Base-by-base conservation (phyloP, 139 green algal genomes). In the Volvox africanus region DNA sequence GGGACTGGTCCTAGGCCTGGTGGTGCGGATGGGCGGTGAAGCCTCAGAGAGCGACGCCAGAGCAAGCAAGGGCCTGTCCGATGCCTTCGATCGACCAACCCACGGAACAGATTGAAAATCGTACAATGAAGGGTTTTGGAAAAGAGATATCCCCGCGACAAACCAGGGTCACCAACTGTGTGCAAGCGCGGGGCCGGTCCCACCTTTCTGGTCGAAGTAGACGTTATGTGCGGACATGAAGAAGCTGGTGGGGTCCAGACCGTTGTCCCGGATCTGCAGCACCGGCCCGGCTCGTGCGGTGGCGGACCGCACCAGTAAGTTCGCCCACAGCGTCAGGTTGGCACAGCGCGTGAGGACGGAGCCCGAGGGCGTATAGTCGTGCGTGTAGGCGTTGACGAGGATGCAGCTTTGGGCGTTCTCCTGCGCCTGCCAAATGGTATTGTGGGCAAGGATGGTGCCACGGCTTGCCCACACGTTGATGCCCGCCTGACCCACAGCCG, bases 371-470 rank as follows among this genome's bases (percentile, higher is more conserved):
- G 87, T 79, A 77, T 87, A 50, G 33, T 71, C 76, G 36, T 91
- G 87, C n/a, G 26, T 73, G 62, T 82, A 37, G 26, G 78, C 14
- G 78, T 75, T 76, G 30, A 92, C 0, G 20, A 88, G 44, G 37
- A 92, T 75, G 68, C 36, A 75, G 80, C 22, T 55, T 80, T 92
- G 88, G 0, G 36, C 32, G n/a, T 65, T 36, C 67, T 88, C 77
- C 80, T 92, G 88, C n/a, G 68, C 55, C 20, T 83, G 67, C 80
- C 80, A 88, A 17, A 92, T 37, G 28, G 88, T 92, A 80, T 92
- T 92, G 80, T 92, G 88, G 3, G 68, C 79, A 16, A 92, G 20
- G 44, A 77, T 28, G 37, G 88, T 26, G 80, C 30, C 30, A 20
- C 16, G 28, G 9, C 65, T 33, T 1, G 88, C 88, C 88, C 88